These are phyloP conservation scores for Ceratocystis eucalypticola DNA, from an alignment of 2,329 filamentous ascomycete genomes.

Conservation along the genomic window DNA sequence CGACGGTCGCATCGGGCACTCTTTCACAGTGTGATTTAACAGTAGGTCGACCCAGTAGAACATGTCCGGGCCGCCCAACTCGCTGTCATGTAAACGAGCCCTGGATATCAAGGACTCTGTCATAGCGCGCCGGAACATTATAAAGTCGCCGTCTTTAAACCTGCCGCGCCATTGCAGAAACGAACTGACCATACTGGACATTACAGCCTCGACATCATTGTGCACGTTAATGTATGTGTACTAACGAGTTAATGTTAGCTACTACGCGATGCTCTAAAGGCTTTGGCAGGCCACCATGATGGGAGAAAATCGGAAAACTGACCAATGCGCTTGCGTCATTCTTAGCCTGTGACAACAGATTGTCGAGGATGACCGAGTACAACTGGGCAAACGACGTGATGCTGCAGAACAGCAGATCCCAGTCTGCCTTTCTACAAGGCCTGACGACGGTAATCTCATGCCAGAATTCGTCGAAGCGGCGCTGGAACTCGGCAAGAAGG, in stretches of 20 bases:
- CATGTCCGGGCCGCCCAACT: background rate
- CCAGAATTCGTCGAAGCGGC: constrained; percentile 10
- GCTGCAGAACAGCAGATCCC: constrained; percentile 1
- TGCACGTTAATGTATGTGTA: background rate
- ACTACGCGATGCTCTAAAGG: background rate
- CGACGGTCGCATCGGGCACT: background rate
- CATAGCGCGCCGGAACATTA: background rate
- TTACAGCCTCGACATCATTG: constrained; percentile 1
- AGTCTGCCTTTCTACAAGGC: constrained; percentile 2
- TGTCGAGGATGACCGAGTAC: constrained; percentile 3
- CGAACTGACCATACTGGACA: background rate
- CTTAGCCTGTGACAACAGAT: background rate
- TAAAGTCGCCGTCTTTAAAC: background rate
- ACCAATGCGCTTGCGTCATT: background rate
- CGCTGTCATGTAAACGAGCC: background rate
- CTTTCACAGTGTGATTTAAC: background rate
- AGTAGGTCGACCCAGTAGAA: background rate
- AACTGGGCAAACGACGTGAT: constrained; percentile 6
- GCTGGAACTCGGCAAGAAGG: constrained; percentile 9
- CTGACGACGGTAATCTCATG: background rate
- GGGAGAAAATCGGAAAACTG: background rate
- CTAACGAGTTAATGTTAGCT: background rate
- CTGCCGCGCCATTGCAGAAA: background rate
- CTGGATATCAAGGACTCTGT: background rate
- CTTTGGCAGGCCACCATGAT: too few relatives aligned